Evolutionary conservation across 108 stramenopile species (phyloP).

Genomic region (Cylindrotheca fusiformis): DNA sequence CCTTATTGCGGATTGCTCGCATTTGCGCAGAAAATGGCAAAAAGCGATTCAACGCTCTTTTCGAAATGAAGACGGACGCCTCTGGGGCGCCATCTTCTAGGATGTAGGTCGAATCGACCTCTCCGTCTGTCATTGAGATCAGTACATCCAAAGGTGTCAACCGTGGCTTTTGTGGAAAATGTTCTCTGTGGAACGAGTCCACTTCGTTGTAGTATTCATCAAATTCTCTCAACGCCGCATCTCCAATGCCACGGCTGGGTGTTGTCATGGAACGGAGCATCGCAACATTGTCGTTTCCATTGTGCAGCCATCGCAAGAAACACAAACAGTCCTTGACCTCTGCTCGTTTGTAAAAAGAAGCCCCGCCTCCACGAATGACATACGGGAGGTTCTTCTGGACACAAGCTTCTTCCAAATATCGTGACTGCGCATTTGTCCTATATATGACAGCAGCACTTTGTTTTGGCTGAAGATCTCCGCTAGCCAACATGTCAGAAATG

Average conservation of each 20-base stretch:
- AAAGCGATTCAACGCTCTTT: slow-evolving; percentile 59
- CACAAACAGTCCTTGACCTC: slow-evolving; percentile 81
- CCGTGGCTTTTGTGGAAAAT: slow-evolving; percentile 7
- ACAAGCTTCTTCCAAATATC: slow-evolving; percentile 87
- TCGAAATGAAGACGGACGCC: slow-evolving; percentile 48
- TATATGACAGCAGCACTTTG: slow-evolving; percentile 80
- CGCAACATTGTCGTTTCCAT: slow-evolving; percentile 61
- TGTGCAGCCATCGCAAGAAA: slow-evolving; percentile 71
- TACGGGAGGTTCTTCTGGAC: slow-evolving; percentile 70
- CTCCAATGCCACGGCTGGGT: slow-evolving; percentile 71
- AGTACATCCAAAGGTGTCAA: slow-evolving; percentile 69
- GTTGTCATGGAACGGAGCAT: slow-evolving; percentile 73
- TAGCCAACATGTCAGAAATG: slow-evolving; percentile 54
- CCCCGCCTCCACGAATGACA: slow-evolving; percentile 67
- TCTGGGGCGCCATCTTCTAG: slow-evolving; percentile 14
- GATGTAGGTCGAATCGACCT: background rate
- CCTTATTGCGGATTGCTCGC: slow-evolving; percentile 35
- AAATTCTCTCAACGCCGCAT: slow-evolving; percentile 55
- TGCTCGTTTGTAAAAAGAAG: slow-evolving; percentile 72
- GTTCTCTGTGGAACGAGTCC: slow-evolving; percentile 21
- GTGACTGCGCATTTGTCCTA: slow-evolving; percentile 89
- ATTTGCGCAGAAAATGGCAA: slow-evolving; percentile 58
- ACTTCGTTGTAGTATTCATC: slow-evolving; percentile 56
- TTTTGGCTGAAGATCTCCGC: slow-evolving; percentile 30
- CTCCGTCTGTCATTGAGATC: slow-evolving; percentile 39